Conservation (phyloP, 208 protist species). For the Trypanosoma boissoni region DNA sequence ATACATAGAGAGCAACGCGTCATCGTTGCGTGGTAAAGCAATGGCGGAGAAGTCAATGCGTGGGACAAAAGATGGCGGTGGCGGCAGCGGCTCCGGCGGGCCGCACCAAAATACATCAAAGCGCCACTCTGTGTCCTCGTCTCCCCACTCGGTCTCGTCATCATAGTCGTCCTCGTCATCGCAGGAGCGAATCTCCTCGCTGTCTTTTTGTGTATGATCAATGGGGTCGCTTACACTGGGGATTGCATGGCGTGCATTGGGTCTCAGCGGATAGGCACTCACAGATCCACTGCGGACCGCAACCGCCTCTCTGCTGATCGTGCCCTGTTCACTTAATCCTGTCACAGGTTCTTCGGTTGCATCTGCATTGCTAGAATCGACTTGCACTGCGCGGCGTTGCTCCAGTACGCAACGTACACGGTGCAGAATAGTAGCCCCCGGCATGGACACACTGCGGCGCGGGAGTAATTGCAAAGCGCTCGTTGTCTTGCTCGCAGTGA, state of each 20-base stretch:
- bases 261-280: no score
- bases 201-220: no score
- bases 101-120: constrained; percentile 20
- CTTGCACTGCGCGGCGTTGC: not conserved
- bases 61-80: constrained; percentile 14
- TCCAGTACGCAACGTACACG: not conserved
- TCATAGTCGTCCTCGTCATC: constrained; percentile 10
- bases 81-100: not conserved
- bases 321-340: no score
- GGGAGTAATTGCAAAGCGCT: no score
- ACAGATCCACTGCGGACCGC: no score
- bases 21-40: constrained; percentile 1
- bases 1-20: not conserved
- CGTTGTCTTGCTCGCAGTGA: no score
- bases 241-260: no score
- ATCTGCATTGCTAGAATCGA: not conserved
- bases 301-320: no score
- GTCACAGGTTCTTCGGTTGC: no score
- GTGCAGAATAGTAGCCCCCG: not conserved
- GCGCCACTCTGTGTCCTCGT: constrained; percentile 22
- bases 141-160: constrained; percentile 9
- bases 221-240: no score
- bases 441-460: no score
- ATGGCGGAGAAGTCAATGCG: constrained; percentile 1
- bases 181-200: no score